phyloP scores from a whole-genome alignment of 768 basidiomycete genomes.

The Suillus subalutaceus region DNA sequence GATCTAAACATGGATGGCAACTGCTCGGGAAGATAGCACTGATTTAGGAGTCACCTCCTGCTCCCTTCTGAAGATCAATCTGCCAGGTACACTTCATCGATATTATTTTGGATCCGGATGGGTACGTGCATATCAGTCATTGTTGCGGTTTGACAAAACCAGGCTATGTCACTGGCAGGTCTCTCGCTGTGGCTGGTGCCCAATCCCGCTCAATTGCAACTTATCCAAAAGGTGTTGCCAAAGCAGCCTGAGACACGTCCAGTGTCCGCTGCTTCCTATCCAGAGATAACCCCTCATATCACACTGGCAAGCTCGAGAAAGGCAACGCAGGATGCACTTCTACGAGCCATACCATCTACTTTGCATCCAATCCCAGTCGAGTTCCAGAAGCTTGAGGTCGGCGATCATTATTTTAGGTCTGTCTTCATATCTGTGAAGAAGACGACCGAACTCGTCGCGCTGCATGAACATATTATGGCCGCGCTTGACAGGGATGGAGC shows the following conservation, averaged over 20 bases:
- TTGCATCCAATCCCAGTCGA: conserved; percentile 41
- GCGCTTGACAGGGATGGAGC: conserved; percentile 36
- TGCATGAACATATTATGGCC: conserved; percentile 53
- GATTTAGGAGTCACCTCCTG: background rate
- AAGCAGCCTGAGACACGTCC: conserved; percentile 20
- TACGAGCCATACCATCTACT: conserved; percentile 40
- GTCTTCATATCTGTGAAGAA: conserved; percentile 59
- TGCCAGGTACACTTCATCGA: background rate
- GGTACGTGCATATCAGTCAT: background rate
- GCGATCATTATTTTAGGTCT: conserved; percentile 70
- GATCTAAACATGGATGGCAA: background rate
- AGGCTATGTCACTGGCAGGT: conserved; percentile 39
- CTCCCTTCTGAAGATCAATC: background rate
- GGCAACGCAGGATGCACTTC: conserved; percentile 28
- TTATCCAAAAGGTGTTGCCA: conserved; percentile 53
- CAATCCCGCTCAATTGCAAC: conserved; percentile 40
- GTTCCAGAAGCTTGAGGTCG: conserved; percentile 59
- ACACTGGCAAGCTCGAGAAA: conserved; percentile 48
- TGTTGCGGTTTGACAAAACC: conserved; percentile 23
- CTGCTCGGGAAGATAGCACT: background rate
- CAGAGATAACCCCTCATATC: conserved; percentile 68
- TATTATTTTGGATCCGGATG: background rate
- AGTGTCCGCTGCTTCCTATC: conserved; percentile 49
- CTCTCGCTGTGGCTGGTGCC: conserved; percentile 76
- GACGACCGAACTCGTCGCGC: conserved; percentile 44